Conservation (phyloP, 139 green algal genomes). For the Coelastrella sp. region DNA sequence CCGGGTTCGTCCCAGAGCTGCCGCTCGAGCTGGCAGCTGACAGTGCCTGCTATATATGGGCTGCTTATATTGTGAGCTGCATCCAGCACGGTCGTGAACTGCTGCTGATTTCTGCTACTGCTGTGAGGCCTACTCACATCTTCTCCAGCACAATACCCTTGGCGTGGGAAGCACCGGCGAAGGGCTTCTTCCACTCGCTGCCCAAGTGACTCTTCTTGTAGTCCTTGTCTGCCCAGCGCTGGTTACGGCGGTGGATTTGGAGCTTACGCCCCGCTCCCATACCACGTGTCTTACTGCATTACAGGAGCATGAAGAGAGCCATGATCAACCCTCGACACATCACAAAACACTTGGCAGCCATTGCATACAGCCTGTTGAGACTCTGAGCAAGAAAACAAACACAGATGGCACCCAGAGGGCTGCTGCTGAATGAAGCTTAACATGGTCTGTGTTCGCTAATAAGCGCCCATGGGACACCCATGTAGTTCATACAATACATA, state of each 20-base stretch:
- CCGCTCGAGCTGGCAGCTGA: too few species aligned
- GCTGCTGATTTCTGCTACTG: neutral
- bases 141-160: constrained; percentile 99
- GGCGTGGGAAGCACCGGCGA: constrained; percentile 97
- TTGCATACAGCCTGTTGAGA: neutral
- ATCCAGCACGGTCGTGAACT: neutral
- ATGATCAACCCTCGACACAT: neutral
- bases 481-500: neutral
- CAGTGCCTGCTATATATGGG: too few species aligned
- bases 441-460: too few species aligned
- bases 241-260: constrained; percentile 88
- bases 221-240: constrained; percentile 98
- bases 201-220: constrained; percentile 99
- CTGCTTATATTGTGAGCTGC: too few species aligned
- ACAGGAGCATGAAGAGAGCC: neutral
- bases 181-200: constrained; percentile 99
- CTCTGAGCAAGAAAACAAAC: neutral
- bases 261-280: constrained; percentile 99
- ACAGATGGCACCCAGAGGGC: too few species aligned
- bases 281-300: constrained; percentile 97
- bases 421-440: too few species aligned
- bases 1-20: too few species aligned
- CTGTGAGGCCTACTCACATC: constrained; percentile 81
- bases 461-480: neutral
- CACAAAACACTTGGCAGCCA: neutral